Base-by-base conservation (phyloP, 73 alveolate genomes). In the Paramecium octaurelia region DNA sequence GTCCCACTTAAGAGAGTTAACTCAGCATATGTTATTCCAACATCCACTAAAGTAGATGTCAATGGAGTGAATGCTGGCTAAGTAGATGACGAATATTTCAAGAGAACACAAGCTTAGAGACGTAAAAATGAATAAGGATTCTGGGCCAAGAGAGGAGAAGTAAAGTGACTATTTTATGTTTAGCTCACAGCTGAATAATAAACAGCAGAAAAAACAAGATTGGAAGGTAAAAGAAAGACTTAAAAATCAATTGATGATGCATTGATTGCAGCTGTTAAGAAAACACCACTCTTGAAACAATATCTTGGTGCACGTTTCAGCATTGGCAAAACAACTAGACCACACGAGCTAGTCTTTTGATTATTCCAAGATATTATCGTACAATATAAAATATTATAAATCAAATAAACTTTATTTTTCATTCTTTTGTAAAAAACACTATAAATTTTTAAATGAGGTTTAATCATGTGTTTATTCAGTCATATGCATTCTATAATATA, bases 1-100 rank as follows among this genome's bases (percentile, higher is more conserved):
- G 99, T 97, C 90, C 98, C 99, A 29, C 95, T 97, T 88, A 96
- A 93, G 95, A 95, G 99, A 97, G 97, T 97, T 60, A 95, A 95
- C 93, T 94, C 95, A 75, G 97, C 97, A 86, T 94, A 94, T 94
- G 97, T 97, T 76, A 34, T 97, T 58, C 96, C 99, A 40, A 97
- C 99, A 20, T 84, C 97, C 86, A 95, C 98, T 57, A 95, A 96
- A 75, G 96, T 97, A 44, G 93, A 92, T 46, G 48, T 97, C 50
- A 70, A 69, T 29, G 99, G 98, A 42, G 98, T 94, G 40, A 50
- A 92, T 64, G 71, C 88, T 43, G 69, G 73, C 34, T 44, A 92
- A 38, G 58, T 92, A 21, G 93, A 92, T 50, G 95, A 92, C 58
- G 90, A 18, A 16, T 92, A 92, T 70, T 92, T 92, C 93, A 92